Percentiles rank a stretch among this genome's conserved stretches.
phyloP scores from a whole-genome alignment of 495 filamentous ascomycete genomes.

The Xylaria intraflava region DNA sequence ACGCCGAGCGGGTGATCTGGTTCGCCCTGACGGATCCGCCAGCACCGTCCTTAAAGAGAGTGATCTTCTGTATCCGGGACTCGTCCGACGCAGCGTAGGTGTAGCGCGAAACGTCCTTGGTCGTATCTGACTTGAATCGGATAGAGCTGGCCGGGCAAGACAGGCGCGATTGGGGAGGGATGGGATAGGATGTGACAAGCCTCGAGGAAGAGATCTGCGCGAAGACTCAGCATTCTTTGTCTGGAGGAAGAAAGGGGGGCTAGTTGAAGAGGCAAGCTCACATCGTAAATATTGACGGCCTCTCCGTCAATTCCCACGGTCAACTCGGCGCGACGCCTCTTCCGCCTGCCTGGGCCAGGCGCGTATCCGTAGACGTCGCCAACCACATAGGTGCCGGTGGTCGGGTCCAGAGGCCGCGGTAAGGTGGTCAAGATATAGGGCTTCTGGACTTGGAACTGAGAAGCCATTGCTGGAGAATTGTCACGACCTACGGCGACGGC shows the following conservation, averaged over 20 bases:
- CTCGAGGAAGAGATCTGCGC: constrained; percentile 71
- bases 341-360: constrained; percentile 69
- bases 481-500: neutral
- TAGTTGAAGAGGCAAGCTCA: constrained; percentile 33
- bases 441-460: constrained; percentile 47
- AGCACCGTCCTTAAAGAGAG: constrained; percentile 53
- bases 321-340: constrained; percentile 68
- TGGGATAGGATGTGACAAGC: constrained; percentile 74
- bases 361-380: constrained; percentile 65
- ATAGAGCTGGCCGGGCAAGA: constrained; percentile 72
- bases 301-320: constrained; percentile 85
- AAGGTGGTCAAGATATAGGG: constrained; percentile 60
- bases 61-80: constrained; percentile 35
- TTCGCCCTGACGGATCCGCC: constrained; percentile 54
- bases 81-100: constrained; percentile 58
- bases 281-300: constrained; percentile 88
- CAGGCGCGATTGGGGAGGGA: constrained; percentile 74
- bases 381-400: constrained; percentile 52
- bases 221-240: neutral
- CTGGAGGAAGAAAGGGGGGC: neutral
- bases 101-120: constrained; percentile 53
- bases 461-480: constrained; percentile 36
- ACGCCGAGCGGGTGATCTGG: constrained; percentile 21
- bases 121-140: constrained; percentile 49
- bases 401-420: constrained; percentile 56